Base-by-base conservation (phyloP, 805 yeast genomes). In the Tetrapisispora fleetii region DNA sequence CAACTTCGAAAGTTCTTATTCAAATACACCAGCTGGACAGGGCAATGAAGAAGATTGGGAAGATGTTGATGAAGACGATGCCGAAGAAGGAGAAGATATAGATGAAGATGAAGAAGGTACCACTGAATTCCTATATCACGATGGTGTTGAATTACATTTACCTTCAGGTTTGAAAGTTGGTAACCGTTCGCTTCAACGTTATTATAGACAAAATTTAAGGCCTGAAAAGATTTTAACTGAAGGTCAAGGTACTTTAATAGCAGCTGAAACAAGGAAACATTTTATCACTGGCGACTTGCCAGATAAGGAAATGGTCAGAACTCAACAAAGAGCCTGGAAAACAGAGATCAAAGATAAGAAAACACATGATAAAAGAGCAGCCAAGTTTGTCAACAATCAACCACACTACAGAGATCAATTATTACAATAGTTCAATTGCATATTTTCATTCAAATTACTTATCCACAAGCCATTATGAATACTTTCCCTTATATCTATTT, bases 111-210 rank as follows among this genome's bases (percentile, higher is more conserved):
- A 68, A 24, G 68, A 60, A 1, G 52, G 60, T 22, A 70, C 73
- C 21, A 62, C 57, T 55, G 77, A 71, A 46, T 69, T 67, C 30
- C 62, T 78, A 9, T 83, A 78, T 58, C 72, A 67, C 47, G 74
- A 78, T 43, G 93, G 93, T 30, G 78, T 74, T 45, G 91, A 86
- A 57, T 68, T 91, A 45, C 80, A 83, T 47, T 71, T 93, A 48
- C 95, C 97, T 6, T 74, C 86, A 9, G 98, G 98, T 37, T 69
- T 81, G 10, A 80, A 80, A 43, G 80, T 88, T 2, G 96, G 97
- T 10, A 97, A 93, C 65, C 76, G 98, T 57, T 76, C 95, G 0
- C 70, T 88, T 61, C 80, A 79, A 43, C 75, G 93, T 55, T 86
- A 85, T 66, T 84, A 79, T 70, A 83, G 82, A 58, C 96, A 88